A percentile compares a stretch with the other conserved stretches of the same genome.
Evolutionary conservation across 345 rosid genomes (phyloP).

Genomic region (Boechera stricta): DNA sequence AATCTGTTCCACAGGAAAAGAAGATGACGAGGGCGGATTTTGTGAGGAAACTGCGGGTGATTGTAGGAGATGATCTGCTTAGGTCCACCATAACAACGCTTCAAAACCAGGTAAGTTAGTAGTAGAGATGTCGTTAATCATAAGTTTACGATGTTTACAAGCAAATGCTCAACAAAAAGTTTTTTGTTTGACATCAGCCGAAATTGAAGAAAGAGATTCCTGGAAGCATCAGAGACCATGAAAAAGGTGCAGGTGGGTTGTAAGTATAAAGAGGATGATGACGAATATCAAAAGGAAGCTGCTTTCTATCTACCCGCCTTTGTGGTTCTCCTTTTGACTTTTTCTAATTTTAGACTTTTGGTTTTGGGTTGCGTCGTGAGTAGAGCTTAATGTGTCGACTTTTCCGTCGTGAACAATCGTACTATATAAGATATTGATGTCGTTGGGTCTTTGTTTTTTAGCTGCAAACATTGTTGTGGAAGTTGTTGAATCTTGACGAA

Average conservation of each 20-base stretch:
- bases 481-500: conserved; percentile 27
- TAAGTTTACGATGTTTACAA: background rate
- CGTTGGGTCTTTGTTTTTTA: conserved; percentile 20
- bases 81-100: conserved; percentile 74
- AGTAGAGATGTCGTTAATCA: background rate
- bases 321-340: conserved; percentile 44
- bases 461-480: conserved; percentile 36
- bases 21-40: conserved; percentile 70
- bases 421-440: conserved; percentile 19
- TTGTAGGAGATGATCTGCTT: conserved; percentile 77
- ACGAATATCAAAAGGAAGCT: conserved; percentile 46
- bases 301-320: conserved; percentile 35
- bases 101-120: conserved; percentile 52
- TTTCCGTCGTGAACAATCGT: conserved; percentile 38
- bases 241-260: conserved; percentile 42
- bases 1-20: conserved; percentile 56
- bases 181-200: conserved; percentile 36
- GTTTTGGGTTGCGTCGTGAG: conserved; percentile 20
- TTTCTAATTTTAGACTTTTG: conserved; percentile 26
- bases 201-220: conserved; percentile 34
- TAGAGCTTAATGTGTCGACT: conserved; percentile 46
- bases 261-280: conserved; percentile 39
- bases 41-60: conserved; percentile 64
- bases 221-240: conserved; percentile 31
- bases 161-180: background rate